Conservation (phyloP, 2,329 filamentous ascomycete species). For the Akanthomyces muscarius region DNA sequence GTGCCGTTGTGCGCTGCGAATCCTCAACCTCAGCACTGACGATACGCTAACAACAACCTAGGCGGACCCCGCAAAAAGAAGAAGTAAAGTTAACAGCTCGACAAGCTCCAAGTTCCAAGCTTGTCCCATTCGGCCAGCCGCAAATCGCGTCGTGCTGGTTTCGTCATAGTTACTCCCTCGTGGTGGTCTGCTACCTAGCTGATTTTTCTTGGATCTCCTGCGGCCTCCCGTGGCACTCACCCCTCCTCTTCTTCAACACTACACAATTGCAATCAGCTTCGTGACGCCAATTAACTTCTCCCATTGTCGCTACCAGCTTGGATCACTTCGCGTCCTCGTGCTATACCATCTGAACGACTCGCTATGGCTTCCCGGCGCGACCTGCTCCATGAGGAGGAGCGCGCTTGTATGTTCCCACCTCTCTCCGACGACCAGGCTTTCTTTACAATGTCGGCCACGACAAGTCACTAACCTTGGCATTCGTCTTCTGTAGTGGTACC, state of each 20-base stretch:
- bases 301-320: background rate
- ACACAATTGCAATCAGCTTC: background rate
- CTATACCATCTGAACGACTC: background rate
- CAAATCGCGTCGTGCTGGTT: slow-evolving; percentile 1
- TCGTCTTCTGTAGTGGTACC: slow-evolving; percentile 56
- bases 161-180: background rate
- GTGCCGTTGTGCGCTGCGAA: background rate
- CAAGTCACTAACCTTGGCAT: background rate
- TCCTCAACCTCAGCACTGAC: background rate
- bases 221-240: background rate
- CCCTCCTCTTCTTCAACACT: background rate
- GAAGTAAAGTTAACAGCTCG: background rate
- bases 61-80: background rate
- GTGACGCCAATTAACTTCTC: background rate
- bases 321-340: background rate
- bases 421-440: background rate
- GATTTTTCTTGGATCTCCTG: background rate
- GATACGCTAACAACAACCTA: background rate
- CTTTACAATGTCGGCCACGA: background rate
- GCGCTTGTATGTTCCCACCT: slow-evolving; percentile 8
- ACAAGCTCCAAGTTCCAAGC: background rate
- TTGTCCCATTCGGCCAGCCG: background rate
- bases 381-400: slow-evolving; percentile 18
- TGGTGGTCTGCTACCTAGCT: background rate
- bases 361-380: slow-evolving; percentile 12